Percentiles rank a stretch among this genome's conserved stretches.
Evolutionary conservation across 345 rosid species (phyloP).

Genomic region (Aurinia saxatilis): DNA sequence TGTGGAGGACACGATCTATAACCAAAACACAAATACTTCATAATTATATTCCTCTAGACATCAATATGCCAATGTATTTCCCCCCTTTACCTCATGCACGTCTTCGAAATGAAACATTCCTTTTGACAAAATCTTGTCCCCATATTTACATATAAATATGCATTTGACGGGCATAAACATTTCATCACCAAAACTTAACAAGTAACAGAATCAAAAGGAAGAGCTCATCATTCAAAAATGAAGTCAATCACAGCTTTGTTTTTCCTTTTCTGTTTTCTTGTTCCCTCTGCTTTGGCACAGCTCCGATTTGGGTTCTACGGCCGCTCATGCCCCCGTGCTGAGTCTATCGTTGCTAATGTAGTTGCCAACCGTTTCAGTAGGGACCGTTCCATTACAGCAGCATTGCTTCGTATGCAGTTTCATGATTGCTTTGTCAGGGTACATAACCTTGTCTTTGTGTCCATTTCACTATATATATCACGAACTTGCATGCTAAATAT

Average conservation of each 20-base stretch:
- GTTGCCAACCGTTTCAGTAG: constrained; percentile 35
- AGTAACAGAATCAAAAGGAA: neutral
- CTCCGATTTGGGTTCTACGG: constrained; percentile 47
- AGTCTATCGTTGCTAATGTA: constrained; percentile 39
- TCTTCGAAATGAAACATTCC: constrained; percentile 1
- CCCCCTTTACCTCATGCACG: neutral
- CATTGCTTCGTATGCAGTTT: constrained; percentile 81
- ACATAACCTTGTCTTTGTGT: constrained; percentile 11
- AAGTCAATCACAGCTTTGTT: constrained; percentile 15
- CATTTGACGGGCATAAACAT: neutral
- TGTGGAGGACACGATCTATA: constrained; percentile 4
- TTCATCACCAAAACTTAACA: neutral
- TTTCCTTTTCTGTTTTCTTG: constrained; percentile 19
- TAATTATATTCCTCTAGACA: neutral
- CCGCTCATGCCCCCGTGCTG: constrained; percentile 51
- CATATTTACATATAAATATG: constrained; percentile 7
- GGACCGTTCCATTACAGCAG: constrained; percentile 45
- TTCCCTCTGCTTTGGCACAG: constrained; percentile 36
- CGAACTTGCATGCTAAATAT: too few species aligned
- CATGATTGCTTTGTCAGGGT: constrained; percentile 79
- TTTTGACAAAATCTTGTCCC: neutral
- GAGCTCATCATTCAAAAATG: constrained; percentile 1
- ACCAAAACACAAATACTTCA: neutral
- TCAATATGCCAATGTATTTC: neutral
- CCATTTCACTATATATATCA: too few species aligned